Evolutionary conservation across 371 early-diverging fungal species (phyloP), one percentile per base, ranked within the genome.

Genomic region (Mortierella sp.): DNA sequence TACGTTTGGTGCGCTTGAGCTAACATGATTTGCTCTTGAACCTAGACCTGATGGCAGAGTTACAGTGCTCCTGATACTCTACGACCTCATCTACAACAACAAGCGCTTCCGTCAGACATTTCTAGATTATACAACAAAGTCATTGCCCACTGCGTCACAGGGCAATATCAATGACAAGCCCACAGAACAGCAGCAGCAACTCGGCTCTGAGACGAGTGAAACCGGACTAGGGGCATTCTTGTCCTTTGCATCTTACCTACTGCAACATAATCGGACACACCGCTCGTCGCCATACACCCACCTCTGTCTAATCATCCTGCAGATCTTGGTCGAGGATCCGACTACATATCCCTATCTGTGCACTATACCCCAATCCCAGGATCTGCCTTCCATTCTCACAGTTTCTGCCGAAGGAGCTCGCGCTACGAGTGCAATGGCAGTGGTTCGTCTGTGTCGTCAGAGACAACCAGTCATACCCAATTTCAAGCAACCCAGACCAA

Each of bases 261-360:
- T 85, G 27, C 82, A 85, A 60, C 80, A 84, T 59, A 85, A 83
- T 41, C 81, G 83, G 3, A 79, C 77, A 4, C 79, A 81, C 10
- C 78, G 83, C 0, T 68, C 85, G 3, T 58, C 72, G 14, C 61
- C 79, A 1, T 87, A 87, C 64, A 78, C 83, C 49, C 71, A 81
- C 22, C 60, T 87, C 24, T 62, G 79, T 28, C 47, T 87, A 37
- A 70, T 81, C 22, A 81, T 80, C 40, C 14, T 83, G 0, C 43
- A 79, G 34, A 65, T 81, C 46, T 14, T 87, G n/a, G 71, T 67
- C 1, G 85, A 85, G 65, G 82, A 85, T 13, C 24, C 65, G 12
- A 29, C 60, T 10, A 29, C 63, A 28, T 68, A 68, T 34, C 62
- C 68, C 13, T 46, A 58, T 34, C 43, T 76, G 12, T 76, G 69